A percentile compares a stretch with the other conserved stretches of the same genome.
phyloP scores from a whole-genome alignment of 352 stramenopile genomes.

The Lagenidium giganteum region DNA sequence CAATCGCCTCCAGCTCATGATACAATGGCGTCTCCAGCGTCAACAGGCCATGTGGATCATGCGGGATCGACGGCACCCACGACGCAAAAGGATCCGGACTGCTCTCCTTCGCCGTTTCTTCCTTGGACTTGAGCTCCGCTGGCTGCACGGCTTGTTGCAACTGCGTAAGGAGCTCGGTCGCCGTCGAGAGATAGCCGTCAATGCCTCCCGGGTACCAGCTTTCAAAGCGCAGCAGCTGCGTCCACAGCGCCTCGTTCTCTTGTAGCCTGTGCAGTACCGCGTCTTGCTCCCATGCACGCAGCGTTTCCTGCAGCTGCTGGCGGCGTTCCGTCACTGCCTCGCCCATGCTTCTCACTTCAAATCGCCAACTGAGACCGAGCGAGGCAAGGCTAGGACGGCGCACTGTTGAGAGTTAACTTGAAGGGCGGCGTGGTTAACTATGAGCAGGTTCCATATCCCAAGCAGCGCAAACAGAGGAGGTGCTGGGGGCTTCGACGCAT shows the following conservation, averaged over 20 bases:
- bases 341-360: too few relatives aligned
- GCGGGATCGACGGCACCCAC: constrained; percentile 46
- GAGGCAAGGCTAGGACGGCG: too few relatives aligned
- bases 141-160: constrained; percentile 10
- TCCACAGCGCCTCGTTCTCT: constrained; percentile 14
- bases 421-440: too few relatives aligned
- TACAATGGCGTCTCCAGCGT: constrained; percentile 31
- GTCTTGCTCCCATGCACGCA: constrained; percentile 29
- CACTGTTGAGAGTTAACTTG: too few relatives aligned
- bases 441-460: too few relatives aligned
- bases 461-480: too few relatives aligned
- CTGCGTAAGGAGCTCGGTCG: constrained; percentile 34
- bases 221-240: constrained; percentile 57
- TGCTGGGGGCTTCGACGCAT: too few relatives aligned
- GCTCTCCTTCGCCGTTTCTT: neutral
- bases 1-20: constrained; percentile 39
- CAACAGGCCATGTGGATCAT: constrained; percentile 15
- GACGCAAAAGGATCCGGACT: constrained; percentile 4
- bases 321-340: neutral
- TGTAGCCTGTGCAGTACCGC: constrained; percentile 32
- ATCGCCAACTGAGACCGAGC: too few relatives aligned
- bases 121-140: neutral
- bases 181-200: constrained; percentile 44
- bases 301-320: constrained; percentile 5
- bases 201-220: constrained; percentile 61